Evolutionary conservation across 2,329 filamentous ascomycete genomes (phyloP).

Genomic region (Aspergillus unguis): DNA sequence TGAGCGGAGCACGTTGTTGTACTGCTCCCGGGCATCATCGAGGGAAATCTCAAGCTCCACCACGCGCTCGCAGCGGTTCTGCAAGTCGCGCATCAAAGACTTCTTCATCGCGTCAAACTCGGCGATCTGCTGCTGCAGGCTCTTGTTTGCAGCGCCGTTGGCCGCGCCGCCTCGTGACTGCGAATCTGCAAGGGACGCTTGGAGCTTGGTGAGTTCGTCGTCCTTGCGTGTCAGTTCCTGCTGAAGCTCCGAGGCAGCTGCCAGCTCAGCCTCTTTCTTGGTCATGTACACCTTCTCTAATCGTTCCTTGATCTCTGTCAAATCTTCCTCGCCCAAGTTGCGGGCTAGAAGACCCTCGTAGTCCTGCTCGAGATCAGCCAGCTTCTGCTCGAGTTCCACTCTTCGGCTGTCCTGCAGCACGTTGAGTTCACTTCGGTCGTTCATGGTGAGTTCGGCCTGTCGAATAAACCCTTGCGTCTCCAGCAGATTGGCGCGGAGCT

Average conservation of each 20-base stretch:
- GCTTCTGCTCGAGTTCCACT: constrained; percentile 71
- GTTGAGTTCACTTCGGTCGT: constrained; percentile 63
- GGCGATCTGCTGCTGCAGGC: constrained; percentile 93
- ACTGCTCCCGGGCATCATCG: constrained; percentile 96
- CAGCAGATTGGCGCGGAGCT: constrained; percentile 72
- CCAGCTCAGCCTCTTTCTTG: constrained; percentile 68
- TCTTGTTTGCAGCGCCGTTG: constrained; percentile 66
- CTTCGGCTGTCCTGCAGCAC: constrained; percentile 63
- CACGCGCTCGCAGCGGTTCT: constrained; percentile 96
- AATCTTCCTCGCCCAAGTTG: constrained; percentile 73
- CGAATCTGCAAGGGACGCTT: constrained; percentile 74
- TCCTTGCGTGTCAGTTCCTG: constrained; percentile 71
- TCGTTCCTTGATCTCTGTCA: constrained; percentile 77
- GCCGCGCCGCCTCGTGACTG: constrained; percentile 50
- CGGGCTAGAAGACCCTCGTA: constrained; percentile 79
- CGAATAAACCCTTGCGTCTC: constrained; percentile 90
- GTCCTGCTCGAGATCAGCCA: constrained; percentile 71
- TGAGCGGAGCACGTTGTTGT: constrained; percentile 94
- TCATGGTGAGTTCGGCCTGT: constrained; percentile 84
- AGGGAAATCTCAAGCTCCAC: constrained; percentile 97
- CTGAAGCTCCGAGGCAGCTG: constrained; percentile 74
- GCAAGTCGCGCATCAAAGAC: constrained; percentile 95
- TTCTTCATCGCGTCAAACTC: constrained; percentile 99
- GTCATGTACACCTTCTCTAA: constrained; percentile 73
- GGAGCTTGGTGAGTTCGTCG: constrained; percentile 78